Evolutionary conservation across 768 basidiomycete species (phyloP).

Genomic region (Collybia nuda): DNA sequence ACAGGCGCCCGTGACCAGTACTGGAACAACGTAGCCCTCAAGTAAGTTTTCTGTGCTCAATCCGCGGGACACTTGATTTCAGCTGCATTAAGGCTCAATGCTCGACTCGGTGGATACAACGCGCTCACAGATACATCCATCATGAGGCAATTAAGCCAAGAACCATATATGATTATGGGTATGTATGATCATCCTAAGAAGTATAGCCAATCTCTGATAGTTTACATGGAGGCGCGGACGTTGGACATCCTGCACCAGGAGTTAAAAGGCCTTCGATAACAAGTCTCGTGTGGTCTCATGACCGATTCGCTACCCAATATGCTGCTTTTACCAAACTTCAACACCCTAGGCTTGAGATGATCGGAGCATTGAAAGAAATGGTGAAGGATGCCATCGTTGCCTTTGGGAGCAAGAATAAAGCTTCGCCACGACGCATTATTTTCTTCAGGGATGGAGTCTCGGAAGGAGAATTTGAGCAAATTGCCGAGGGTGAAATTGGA

Average conservation of each 20-base stretch:
- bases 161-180: conserved; percentile 42
- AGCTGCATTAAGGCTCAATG: conserved; percentile 42
- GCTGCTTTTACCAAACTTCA: conserved; percentile 41
- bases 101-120: conserved; percentile 53
- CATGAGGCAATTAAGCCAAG: conserved; percentile 18
- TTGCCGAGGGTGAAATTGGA: conserved; percentile 15
- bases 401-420: conserved; percentile 7
- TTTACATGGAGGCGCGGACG: conserved; percentile 49
- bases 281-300: conserved; percentile 56
- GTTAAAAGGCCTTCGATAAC: conserved; percentile 52
- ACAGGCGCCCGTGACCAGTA: conserved; percentile 43
- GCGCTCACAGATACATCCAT: conserved; percentile 27
- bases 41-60: conserved; percentile 28
- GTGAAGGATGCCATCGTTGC: conserved; percentile 18
- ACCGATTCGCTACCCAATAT: conserved; percentile 45
- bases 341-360: conserved; percentile 44
- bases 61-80: neutral
- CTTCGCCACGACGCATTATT: conserved; percentile 10
- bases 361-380: conserved; percentile 41
- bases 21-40: conserved; percentile 55
- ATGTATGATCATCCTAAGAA: neutral
- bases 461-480: conserved; percentile 25
- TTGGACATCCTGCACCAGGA: conserved; percentile 65
- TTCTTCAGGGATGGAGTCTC: conserved; percentile 28
- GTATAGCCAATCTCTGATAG: neutral